A percentile compares a stretch with the other conserved stretches of the same genome.
phyloP scores from a whole-genome alignment of 2,329 filamentous ascomycete genomes.

The Dactylellina cionopaga region DNA sequence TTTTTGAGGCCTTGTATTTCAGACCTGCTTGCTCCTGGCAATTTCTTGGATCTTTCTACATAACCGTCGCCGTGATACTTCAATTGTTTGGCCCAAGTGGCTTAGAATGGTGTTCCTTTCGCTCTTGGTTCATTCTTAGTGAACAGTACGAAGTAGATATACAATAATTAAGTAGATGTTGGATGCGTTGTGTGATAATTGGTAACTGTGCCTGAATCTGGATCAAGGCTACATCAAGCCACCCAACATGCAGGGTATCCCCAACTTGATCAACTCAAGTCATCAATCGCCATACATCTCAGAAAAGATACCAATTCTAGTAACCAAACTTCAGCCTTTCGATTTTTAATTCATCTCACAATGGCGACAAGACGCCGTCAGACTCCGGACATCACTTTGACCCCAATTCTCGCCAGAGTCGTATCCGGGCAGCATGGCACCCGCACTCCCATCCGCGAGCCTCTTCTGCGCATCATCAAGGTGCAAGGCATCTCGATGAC shows the following conservation, averaged over 20 bases:
- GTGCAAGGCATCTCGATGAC: conserved; percentile 49
- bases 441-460: conserved; percentile 23
- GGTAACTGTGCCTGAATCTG: neutral
- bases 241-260: too few species aligned
- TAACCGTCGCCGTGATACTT: too few species aligned
- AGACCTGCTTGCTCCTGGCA: too few species aligned
- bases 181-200: conserved; percentile 3
- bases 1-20: neutral
- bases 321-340: too few species aligned
- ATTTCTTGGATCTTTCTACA: too few species aligned
- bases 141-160: neutral
- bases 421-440: conserved; percentile 40
- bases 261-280: neutral
- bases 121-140: neutral
- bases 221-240: too few species aligned
- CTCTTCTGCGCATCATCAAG: conserved; percentile 41
- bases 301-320: too few species aligned
- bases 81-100: too few species aligned
- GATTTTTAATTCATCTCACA: neutral
- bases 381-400: conserved; percentile 11
- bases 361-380: conserved; percentile 23
- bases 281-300: neutral
- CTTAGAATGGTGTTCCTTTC: too few species aligned
- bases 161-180: neutral
- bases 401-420: conserved; percentile 30